phyloP scores from a whole-genome alignment of 2,329 filamentous ascomycete genomes.

The Lachnellula occidentalis region DNA sequence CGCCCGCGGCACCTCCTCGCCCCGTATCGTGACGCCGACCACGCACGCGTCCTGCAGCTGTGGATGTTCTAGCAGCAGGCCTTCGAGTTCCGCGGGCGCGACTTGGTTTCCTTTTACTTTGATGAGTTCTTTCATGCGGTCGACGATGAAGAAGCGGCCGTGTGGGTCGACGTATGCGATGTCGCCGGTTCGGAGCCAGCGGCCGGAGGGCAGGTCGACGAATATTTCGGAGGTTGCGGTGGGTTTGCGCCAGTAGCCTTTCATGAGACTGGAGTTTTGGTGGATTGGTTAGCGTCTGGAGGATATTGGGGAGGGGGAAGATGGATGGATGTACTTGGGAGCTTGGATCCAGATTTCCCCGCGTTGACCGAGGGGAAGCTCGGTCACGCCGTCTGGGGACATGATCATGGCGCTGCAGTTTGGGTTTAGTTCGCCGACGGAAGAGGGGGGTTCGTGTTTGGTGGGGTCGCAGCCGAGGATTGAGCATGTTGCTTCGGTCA shows the following conservation, averaged over 20 bases:
- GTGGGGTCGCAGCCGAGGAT: conserved; percentile 58
- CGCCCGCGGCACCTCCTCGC: conserved; percentile 54
- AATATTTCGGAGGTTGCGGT: conserved; percentile 56
- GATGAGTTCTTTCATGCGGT: conserved; percentile 47
- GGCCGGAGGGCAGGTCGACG: conserved; percentile 65
- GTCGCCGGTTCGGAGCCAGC: conserved; percentile 53
- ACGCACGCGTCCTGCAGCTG: conserved; percentile 40
- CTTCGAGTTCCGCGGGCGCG: conserved; percentile 44
- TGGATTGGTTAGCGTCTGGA: not conserved
- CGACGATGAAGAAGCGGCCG: conserved; percentile 83
- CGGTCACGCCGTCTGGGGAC: conserved; percentile 23
- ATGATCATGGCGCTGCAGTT: conserved; percentile 67
- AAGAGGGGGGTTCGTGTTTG: conserved; percentile 37
- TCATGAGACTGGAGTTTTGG: conserved; percentile 44
- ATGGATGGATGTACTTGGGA: conserved; percentile 44
- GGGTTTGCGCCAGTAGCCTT: conserved; percentile 52
- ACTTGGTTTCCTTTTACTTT: conserved; percentile 46
- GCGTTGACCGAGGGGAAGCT: conserved; percentile 45
- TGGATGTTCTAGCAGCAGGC: conserved; percentile 36
- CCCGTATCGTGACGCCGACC: conserved; percentile 37
- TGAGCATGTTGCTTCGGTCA: conserved; percentile 78
- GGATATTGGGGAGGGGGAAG: not conserved
- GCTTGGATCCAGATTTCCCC: conserved; percentile 66
- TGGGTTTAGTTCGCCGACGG: conserved; percentile 62
- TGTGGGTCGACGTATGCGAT: conserved; percentile 61